Evolutionary conservation across 768 basidiomycete species (phyloP).

Genomic region (Termitomyces sp.): DNA sequence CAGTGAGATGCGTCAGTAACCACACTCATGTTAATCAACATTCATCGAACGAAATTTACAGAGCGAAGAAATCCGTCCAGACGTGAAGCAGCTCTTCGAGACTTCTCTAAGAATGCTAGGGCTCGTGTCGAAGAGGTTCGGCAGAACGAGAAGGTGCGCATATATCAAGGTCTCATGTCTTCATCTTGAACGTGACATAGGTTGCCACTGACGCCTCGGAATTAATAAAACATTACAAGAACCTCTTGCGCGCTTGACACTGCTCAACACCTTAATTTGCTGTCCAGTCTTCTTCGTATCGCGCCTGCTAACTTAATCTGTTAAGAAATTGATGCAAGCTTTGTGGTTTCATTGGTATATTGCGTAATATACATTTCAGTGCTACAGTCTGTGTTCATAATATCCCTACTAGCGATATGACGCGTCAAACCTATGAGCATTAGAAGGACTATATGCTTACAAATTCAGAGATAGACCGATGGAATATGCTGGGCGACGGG

Average conservation of each 20-base stretch:
- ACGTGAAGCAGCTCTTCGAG: slow-evolving; percentile 23
- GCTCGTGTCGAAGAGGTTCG: slow-evolving; percentile 27
- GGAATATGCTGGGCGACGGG: slow-evolving; percentile 20
- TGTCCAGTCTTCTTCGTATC: neutral
- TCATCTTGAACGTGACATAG: slow-evolving; percentile 13
- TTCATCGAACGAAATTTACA: slow-evolving; percentile 11
- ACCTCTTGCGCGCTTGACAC: slow-evolving; percentile 18
- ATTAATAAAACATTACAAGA: slow-evolving; percentile 30
- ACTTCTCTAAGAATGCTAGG: slow-evolving; percentile 28
- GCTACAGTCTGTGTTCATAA: neutral
- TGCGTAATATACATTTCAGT: slow-evolving; percentile 5
- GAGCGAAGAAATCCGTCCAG: slow-evolving; percentile 19
- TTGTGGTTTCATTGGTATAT: neutral
- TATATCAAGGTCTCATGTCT: neutral
- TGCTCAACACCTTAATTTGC: neutral
- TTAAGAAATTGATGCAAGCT: neutral
- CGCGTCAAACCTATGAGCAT: neutral
- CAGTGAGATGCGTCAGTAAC: slow-evolving; percentile 30
- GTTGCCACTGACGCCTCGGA: slow-evolving; percentile 28
- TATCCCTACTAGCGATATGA: slow-evolving; percentile 16
- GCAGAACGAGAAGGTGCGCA: slow-evolving; percentile 29
- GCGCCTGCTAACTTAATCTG: neutral
- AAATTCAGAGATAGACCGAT: slow-evolving; percentile 39
- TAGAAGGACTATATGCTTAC: slow-evolving; percentile 28
- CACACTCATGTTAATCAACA: neutral